Conservation (phyloP, 2,329 filamentous ascomycete species). For the Plectosphaerella sp. region DNA sequence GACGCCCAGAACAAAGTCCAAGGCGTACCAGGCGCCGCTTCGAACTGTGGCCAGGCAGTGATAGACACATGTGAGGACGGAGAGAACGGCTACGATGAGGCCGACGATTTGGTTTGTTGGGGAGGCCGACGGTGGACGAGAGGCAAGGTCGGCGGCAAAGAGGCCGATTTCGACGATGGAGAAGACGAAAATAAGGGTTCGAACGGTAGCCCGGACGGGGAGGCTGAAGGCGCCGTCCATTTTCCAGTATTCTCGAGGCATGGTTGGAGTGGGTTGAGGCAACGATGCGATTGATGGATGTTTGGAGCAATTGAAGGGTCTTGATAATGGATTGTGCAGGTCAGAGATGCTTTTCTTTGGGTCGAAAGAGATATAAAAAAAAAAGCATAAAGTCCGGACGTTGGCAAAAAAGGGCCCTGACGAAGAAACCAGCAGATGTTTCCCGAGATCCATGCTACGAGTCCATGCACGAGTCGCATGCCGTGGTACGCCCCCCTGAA, state of each 20-base stretch:
- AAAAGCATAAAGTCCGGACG: no score
- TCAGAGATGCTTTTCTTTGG: no score
- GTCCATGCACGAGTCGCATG: no score
- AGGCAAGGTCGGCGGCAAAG: slow-evolving; percentile 2
- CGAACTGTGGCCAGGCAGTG: slow-evolving; percentile 4
- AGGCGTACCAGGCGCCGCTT: slow-evolving; percentile 5
- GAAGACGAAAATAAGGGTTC: slow-evolving; percentile 8
- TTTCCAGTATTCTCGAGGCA: slow-evolving; percentile 5
- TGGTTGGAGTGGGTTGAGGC: no score
- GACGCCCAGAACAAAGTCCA: slow-evolving; percentile 6
- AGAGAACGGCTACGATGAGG: slow-evolving; percentile 3
- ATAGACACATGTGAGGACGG: slow-evolving; percentile 4
- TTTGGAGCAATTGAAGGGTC: no score
- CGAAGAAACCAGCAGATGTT: no score
- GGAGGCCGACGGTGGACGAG: neutral
- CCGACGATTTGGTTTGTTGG: slow-evolving; percentile 5
- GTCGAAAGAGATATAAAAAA: no score
- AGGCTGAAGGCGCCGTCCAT: slow-evolving; percentile 4
- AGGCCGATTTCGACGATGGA: slow-evolving; percentile 6
- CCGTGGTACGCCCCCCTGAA: no score
- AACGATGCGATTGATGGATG: no score
- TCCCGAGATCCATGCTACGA: no score
- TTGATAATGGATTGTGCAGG: no score
- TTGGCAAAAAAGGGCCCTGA: no score
- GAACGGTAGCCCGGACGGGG: slow-evolving; percentile 2